A percentile compares a stretch with the other conserved stretches of the same genome.
These are phyloP conservation scores for Candida sojae DNA, from an alignment of 1,139 yeast species.

Conservation along the genomic window DNA sequence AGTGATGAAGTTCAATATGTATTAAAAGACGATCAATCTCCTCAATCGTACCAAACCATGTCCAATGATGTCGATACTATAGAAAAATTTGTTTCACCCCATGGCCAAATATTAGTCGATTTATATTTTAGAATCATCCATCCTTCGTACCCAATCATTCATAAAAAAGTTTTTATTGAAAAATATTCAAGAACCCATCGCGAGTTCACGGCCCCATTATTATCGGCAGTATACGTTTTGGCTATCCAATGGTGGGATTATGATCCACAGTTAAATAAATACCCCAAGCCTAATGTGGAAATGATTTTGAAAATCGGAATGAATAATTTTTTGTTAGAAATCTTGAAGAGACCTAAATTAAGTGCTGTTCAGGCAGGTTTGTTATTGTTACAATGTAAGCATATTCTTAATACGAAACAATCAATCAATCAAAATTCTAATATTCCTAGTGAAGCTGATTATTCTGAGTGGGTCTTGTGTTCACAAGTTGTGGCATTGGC, in stretches of 20 bases:
- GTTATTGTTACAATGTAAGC: conserved; percentile 65
- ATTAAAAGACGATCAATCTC: conserved; percentile 70
- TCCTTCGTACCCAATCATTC: conserved; percentile 76
- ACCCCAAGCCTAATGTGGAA: conserved; percentile 66
- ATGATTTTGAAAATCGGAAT: conserved; percentile 48
- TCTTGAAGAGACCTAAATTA: conserved; percentile 70
- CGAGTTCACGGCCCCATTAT: conserved; percentile 73
- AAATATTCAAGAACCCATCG: conserved; percentile 76
- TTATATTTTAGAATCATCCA: conserved; percentile 74
- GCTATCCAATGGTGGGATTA: conserved; percentile 87
- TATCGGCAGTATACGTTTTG: conserved; percentile 74
- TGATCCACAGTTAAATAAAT: conserved; percentile 65
- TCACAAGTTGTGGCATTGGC: conserved; percentile 85
- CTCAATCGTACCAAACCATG: conserved; percentile 60
- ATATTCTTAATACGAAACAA: conserved; percentile 24
- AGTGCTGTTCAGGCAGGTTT: conserved; percentile 83
- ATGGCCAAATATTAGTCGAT: conserved; percentile 71
- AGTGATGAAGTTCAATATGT: conserved; percentile 66
- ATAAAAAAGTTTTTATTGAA: conserved; percentile 74
- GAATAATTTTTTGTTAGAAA: conserved; percentile 64
- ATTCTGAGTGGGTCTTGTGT: conserved; percentile 81
- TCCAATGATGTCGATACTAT: conserved; percentile 71
- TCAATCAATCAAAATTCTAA: conserved; percentile 5
- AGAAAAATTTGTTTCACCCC: conserved; percentile 73
- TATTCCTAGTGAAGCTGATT: conserved; percentile 27